Evolutionary conservation across 2,329 filamentous ascomycete species (phyloP).

Genomic region (Xylaria sp.): DNA sequence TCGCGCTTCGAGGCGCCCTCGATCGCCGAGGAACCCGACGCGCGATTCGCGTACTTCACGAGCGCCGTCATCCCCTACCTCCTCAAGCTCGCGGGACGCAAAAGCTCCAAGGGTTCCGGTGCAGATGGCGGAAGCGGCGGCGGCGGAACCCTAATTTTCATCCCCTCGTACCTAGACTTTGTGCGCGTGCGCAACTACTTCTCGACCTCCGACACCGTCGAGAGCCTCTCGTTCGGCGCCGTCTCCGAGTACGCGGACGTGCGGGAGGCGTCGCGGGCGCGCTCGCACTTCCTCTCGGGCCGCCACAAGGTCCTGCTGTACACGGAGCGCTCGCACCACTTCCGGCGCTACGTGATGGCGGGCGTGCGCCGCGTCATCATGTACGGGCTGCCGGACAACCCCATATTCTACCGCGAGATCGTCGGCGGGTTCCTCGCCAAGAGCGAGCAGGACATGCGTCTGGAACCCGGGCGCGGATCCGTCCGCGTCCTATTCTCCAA

Average conservation of each 20-base stretch:
- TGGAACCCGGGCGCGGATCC: constrained; percentile 68
- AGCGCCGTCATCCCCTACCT: constrained; percentile 82
- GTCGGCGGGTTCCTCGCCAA: constrained; percentile 73
- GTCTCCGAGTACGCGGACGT: constrained; percentile 89
- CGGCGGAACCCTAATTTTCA: constrained; percentile 82
- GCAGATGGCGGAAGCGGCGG: constrained; percentile 39
- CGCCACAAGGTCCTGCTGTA: constrained; percentile 87
- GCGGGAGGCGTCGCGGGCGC: constrained; percentile 81
- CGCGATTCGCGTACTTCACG: constrained; percentile 90
- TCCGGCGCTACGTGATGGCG: constrained; percentile 84
- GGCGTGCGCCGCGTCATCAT: constrained; percentile 88
- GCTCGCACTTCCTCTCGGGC: constrained; percentile 87
- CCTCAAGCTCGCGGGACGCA: constrained; percentile 65
- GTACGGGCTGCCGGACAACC: constrained; percentile 92
- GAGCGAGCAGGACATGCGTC: constrained; percentile 66
- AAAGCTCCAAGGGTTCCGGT: background rate
- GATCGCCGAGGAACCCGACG: constrained; percentile 81
- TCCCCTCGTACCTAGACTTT: constrained; percentile 95
- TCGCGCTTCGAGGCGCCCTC: constrained; percentile 81
- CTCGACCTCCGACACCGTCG: constrained; percentile 71
- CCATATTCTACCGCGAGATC: constrained; percentile 81
- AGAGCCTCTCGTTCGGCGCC: constrained; percentile 75
- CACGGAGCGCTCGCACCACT: constrained; percentile 96
- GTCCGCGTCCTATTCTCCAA: constrained; percentile 80
- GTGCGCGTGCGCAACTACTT: constrained; percentile 94